Percentiles rank a stretch among this genome's conserved stretches.
Conservation (phyloP, 306 rosid species). For the Castanopsis chinensis region DNA sequence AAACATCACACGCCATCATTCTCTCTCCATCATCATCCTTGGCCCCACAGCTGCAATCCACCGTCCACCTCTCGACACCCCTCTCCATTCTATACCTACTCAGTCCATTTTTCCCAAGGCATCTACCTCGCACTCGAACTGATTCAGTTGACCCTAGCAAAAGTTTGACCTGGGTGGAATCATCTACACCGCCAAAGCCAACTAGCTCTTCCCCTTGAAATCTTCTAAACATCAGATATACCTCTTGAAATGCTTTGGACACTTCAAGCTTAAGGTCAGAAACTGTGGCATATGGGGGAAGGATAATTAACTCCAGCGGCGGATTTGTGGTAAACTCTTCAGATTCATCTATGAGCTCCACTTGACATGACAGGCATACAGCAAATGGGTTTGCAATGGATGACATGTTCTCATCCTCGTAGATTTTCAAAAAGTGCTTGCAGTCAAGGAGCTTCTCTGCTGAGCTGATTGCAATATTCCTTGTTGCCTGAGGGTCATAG, state of each 20-base stretch:
- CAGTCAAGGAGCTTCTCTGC: slow-evolving; percentile 87
- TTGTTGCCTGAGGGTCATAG: slow-evolving; percentile 48
- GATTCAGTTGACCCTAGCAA: slow-evolving; percentile 50
- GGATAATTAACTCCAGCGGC: slow-evolving; percentile 69
- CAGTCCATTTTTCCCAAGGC: slow-evolving; percentile 58
- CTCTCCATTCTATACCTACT: slow-evolving; percentile 85
- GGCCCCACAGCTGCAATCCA: slow-evolving; percentile 88
- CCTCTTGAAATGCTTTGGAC: slow-evolving; percentile 80
- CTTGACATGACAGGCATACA: slow-evolving; percentile 53
- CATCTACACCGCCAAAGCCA: slow-evolving; percentile 65
- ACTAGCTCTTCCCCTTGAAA: slow-evolving; percentile 70
- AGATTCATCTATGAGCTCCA: slow-evolving; percentile 57
- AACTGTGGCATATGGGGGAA: slow-evolving; percentile 57
- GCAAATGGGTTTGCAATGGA: slow-evolving; percentile 26
- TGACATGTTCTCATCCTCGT: slow-evolving; percentile 39
- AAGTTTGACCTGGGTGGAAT: slow-evolving; percentile 62
- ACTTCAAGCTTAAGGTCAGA: slow-evolving; percentile 70
- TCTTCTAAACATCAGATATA: slow-evolving; percentile 63
- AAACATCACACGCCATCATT: slow-evolving; percentile 86
- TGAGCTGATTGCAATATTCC: slow-evolving; percentile 54
- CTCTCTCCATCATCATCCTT: slow-evolving; percentile 97
- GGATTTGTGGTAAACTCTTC: slow-evolving; percentile 43
- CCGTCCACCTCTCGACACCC: slow-evolving; percentile 94
- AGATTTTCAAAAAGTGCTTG: slow-evolving; percentile 91
- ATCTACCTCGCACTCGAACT: slow-evolving; percentile 64